These are phyloP conservation scores for Huntiella decipiens DNA, from an alignment of 2,329 filamentous ascomycete species.

Conservation along the genomic window DNA sequence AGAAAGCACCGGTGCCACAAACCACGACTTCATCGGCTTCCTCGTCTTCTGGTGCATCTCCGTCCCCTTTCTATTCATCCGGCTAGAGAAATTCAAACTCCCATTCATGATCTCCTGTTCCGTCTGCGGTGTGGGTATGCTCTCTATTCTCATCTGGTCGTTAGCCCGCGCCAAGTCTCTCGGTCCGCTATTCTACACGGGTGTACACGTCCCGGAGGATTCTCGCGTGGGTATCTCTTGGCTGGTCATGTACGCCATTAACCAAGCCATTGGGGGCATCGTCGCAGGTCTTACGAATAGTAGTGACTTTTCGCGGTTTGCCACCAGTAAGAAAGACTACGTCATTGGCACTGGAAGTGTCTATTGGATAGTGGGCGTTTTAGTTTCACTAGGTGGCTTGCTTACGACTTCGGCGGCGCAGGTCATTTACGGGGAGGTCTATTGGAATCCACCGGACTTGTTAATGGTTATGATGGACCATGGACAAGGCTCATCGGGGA, in stretches of 20 bases:
- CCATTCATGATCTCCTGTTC: conserved; percentile 25
- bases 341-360: conserved; percentile 15
- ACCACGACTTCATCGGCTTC: conserved; percentile 28
- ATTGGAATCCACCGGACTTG: conserved; percentile 12
- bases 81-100: conserved; percentile 28
- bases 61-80: conserved; percentile 28
- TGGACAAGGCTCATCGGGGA: conserved; percentile 12
- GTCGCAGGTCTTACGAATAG: conserved; percentile 17
- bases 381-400: conserved; percentile 15
- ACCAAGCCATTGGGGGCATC: conserved; percentile 16
- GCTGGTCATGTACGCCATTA: conserved; percentile 18
- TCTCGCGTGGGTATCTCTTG: conserved; percentile 14
- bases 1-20: conserved; percentile 19
- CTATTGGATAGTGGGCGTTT: conserved; percentile 16
- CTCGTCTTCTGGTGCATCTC: conserved; percentile 32
- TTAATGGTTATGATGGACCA: conserved; percentile 16
- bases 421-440: conserved; percentile 12
- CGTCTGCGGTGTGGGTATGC: conserved; percentile 27
- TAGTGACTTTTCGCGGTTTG: conserved; percentile 17
- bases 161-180: conserved; percentile 24
- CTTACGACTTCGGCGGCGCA: conserved; percentile 16
- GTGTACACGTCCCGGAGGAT: conserved; percentile 11
- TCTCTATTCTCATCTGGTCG: conserved; percentile 30
- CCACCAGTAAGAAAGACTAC: conserved; percentile 13
- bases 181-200: conserved; percentile 23